Base-by-base conservation (phyloP, 352 stramenopile genomes). In the Phytophthora europaea region DNA sequence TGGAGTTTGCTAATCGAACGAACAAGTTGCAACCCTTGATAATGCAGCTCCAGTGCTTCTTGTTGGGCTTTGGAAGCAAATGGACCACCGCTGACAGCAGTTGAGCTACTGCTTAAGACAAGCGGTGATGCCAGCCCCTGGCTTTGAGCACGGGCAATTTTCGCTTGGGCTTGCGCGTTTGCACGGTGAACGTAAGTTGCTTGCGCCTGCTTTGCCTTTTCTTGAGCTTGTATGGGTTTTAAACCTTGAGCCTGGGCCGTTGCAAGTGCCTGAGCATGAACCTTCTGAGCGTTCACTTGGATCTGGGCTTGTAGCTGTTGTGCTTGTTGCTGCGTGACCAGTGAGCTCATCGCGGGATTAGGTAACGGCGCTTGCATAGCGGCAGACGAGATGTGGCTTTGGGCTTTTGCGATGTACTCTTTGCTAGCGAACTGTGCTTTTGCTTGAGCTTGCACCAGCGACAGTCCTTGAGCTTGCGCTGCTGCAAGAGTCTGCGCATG, bases 21-120 rank as follows among this genome's bases (percentile, higher is more conserved):
- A 34, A 99, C 81, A 8, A 99, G 73, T 38, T 88, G 80, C 40
- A 99, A 87, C 3, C 97, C 97, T 75, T 99, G 96, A 45, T 98
- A 92, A 55, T 99, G 91, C 12, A 99, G 76, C 76, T 99, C 97
- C n/a, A 99, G 72, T 6, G 93, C 86, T 59, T 98, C 89, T 48
- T 93, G 83, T 33, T 97, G 90, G 3, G 77, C 70, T 53, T 94
- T 95, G 15, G 88, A 94, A 36, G 84, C 73, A 75, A 96, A 95
- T 36, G 84, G 78, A 18, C 75, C 79, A 48, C 65, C 66, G 31
- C 58, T 74, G 51, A 28, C 64, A 23, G 47, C 62, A 40, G 47
- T 64, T 20, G 68, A 71, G 13, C 20, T 72, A 59, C 36, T 71
- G 5, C 69, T 31, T 45, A 78, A 66, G 31, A 53, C 68, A 28